These are phyloP conservation scores for Phytophthora citricola DNA, from an alignment of 352 stramenopile genomes.

Conservation along the genomic window DNA sequence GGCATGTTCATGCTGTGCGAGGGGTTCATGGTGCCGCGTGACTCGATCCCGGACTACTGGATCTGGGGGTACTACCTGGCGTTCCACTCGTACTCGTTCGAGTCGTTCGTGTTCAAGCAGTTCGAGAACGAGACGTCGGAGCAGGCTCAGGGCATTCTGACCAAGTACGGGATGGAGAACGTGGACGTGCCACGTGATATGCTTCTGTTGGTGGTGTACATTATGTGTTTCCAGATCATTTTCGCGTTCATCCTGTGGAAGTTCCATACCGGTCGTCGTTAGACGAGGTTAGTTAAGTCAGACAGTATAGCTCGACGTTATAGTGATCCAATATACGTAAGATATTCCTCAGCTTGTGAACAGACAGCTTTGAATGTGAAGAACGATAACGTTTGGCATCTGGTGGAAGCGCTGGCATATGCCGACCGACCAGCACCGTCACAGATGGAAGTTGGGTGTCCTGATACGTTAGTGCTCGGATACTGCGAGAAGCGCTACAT, in stretches of 20 bases:
- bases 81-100: too few relatives aligned
- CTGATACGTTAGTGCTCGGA: constrained; percentile 1
- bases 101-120: constrained; percentile 31
- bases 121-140: constrained; percentile 39
- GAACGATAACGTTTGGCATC: background rate
- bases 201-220: constrained; percentile 46
- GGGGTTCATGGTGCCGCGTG: too few relatives aligned
- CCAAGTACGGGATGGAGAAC: constrained; percentile 48
- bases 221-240: constrained; percentile 43
- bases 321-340: constrained; percentile 17
- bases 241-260: constrained; percentile 36
- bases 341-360: background rate
- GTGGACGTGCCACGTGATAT: constrained; percentile 55
- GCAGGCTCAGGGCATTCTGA: constrained; percentile 13
- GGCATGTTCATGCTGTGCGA: too few relatives aligned
- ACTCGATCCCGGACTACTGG: too few relatives aligned
- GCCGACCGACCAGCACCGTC: background rate
- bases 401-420: background rate
- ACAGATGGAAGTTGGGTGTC: background rate
- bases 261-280: constrained; percentile 24
- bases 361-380: background rate
- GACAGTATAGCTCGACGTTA: constrained; percentile 11
- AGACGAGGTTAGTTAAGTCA: constrained; percentile 7
- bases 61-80: too few relatives aligned
- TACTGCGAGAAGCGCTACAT: background rate